These are phyloP conservation scores for Calonectria pauciramosa DNA, from an alignment of 2,329 filamentous ascomycete species.

Conservation along the genomic window DNA sequence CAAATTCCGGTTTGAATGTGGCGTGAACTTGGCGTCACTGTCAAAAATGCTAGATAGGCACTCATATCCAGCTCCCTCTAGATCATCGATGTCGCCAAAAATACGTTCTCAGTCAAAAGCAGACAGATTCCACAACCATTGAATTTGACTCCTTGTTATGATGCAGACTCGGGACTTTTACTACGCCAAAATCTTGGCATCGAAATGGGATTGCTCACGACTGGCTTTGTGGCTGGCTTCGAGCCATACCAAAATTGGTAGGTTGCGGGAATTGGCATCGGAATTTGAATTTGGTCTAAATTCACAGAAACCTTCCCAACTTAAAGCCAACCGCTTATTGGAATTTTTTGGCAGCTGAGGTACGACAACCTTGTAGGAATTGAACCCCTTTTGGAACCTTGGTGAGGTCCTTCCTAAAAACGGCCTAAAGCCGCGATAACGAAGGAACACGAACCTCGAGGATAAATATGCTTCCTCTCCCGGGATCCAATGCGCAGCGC, in stretches of 20 bases:
- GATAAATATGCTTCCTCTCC: not conserved
- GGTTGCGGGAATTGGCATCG: not conserved
- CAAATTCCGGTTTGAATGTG: not conserved
- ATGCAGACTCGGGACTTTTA: not conserved
- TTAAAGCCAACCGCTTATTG: not conserved
- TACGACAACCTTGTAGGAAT: not conserved
- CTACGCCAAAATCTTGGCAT: not conserved
- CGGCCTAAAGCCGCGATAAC: not conserved
- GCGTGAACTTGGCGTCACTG: not conserved
- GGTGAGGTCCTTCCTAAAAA: not conserved
- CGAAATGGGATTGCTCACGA: not conserved
- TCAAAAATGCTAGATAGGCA: not conserved
- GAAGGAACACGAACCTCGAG: not conserved
- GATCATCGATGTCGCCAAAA: not conserved
- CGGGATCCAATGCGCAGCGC: too few relatives aligned
- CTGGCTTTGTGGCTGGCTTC: not conserved
- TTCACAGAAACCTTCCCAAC: not conserved
- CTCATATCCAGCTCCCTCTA: too few relatives aligned
- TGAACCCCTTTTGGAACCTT: not conserved
- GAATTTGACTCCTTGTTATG: not conserved
- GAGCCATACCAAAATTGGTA: not conserved
- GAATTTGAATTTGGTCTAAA: not conserved
- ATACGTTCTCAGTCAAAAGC: not conserved
- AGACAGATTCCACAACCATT: not conserved
- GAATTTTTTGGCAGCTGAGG: not conserved